Base-by-base conservation (phyloP, 768 basidiomycete species). In the Ramaria sp. region DNA sequence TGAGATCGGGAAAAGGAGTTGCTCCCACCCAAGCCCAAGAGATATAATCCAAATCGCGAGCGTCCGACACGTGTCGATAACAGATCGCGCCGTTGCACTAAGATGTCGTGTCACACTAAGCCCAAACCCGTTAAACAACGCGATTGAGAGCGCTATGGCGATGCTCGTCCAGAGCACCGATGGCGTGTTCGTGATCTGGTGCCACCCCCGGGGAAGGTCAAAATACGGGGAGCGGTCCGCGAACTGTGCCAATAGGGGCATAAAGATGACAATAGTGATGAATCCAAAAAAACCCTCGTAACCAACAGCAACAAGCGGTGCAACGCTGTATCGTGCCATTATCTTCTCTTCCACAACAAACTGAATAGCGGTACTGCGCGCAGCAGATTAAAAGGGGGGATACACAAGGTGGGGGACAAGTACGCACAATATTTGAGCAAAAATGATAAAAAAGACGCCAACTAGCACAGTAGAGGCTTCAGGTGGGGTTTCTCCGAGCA, bases 271-370 rank as follows among this genome's bases (percentile, higher is more conserved):
- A 62, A 96, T 84, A 27, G 88, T 85, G 60, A 88, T 60, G 18
- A 83, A 71, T 55, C 96, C 96, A 64, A 95, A 98, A 57, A 94
- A 73, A 41, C 96, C 96, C 70, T 99, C 96, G 58, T 78, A 88
- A 22, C 94, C 93, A 57, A 98, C 96, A 10, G 95, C 94, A 56
- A 92, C 79, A 36, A 98, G 77, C 13, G 96, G 95, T 44, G 82
- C 79, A 38, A 97, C 85, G 32, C 81, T 74, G 72, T 95, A 94
- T 48, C 78, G 79, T 63, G 80, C 73, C 85, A 98, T 83, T 61
- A 98, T 93, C 73, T 88, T 94, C 71, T 97, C 95, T 75, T 98
- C 96, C 15, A 96, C 77, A 43, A 97, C 94, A 64, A 94, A 94
- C 66, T 94, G 92, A 9, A 82, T 80, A 53, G 92, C 92, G 27